Conservation (phyloP, 257 asterid species). For the Solanum medicagineum region DNA sequence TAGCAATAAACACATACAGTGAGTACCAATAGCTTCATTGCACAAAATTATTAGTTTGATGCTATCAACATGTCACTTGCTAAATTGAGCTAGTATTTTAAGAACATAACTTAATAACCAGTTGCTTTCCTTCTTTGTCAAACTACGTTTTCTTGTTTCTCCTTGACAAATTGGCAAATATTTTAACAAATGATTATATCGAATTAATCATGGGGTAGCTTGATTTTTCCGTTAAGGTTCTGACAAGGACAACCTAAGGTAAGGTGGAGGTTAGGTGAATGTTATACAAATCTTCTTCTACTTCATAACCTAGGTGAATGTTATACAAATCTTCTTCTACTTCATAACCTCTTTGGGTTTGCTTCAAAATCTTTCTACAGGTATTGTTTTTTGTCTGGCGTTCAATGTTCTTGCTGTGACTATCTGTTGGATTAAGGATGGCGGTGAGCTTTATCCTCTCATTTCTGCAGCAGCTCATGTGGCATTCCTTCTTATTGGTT, state of each 20-base stretch:
- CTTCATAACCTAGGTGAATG: neutral
- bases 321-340: neutral
- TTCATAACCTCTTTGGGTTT: neutral
- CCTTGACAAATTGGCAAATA: neutral
- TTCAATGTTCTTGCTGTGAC: conserved; percentile 77
- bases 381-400: conserved; percentile 80
- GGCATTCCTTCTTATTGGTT: neutral
- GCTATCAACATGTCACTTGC: neutral
- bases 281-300: neutral
- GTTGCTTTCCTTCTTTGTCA: neutral
- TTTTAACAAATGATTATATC: neutral
- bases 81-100: neutral
- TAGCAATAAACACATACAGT: neutral
- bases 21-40: neutral
- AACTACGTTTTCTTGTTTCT: neutral
- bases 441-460: conserved; percentile 42
- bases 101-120: neutral
- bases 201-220: neutral
- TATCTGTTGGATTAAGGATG: conserved; percentile 87
- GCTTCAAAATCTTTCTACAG: conserved; percentile 27
- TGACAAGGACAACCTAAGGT: too few relatives aligned
- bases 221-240: too few relatives aligned
- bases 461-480: neutral
- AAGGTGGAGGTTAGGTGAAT: neutral
- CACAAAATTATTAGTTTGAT: neutral